A percentile compares a stretch with the other conserved stretches of the same genome.
These are phyloP conservation scores for Breviolum minutum DNA, from an alignment of 73 alveolate genomes.

Conservation along the genomic window DNA sequence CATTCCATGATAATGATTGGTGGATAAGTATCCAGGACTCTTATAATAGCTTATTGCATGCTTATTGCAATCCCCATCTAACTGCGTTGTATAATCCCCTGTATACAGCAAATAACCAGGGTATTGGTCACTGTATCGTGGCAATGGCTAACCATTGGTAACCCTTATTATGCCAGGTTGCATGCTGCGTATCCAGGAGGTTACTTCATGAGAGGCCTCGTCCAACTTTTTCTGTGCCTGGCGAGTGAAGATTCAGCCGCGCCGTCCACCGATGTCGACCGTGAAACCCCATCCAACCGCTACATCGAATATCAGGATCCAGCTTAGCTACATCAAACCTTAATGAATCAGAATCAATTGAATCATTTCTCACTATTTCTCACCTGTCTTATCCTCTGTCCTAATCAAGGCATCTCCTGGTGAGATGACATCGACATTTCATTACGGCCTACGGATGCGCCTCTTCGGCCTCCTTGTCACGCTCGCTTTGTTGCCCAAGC, in stretches of 20 bases:
- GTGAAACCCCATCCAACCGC: background rate
- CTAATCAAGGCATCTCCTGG: no score
- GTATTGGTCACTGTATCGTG: no score
- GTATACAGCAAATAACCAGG: no score
- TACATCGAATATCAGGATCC: background rate
- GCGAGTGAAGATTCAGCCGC: background rate
- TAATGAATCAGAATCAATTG: background rate
- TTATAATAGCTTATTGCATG: no score
- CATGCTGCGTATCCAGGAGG: slow-evolving; percentile 61
- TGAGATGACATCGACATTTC: no score
- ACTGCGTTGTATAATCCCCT: no score
- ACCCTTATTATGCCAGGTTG: background rate
- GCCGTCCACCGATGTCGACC: no score
- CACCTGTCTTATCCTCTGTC: background rate
- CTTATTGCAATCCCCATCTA: no score
- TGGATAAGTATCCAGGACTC: no score
- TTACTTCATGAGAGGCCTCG: slow-evolving; percentile 84
- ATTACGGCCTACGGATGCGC: background rate
- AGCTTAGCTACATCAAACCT: background rate
- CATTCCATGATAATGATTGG: no score
- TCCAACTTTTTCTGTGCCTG: slow-evolving; percentile 87
- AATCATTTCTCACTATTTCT: no score
- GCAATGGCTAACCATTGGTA: background rate
- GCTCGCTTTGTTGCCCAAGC: slow-evolving; percentile 55
- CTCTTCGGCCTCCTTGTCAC: slow-evolving; percentile 89